A percentile compares a stretch with the other conserved stretches of the same genome.
Evolutionary conservation across 371 early-diverging fungal species (phyloP).

Genomic region (Lichtheimia ornata): DNA sequence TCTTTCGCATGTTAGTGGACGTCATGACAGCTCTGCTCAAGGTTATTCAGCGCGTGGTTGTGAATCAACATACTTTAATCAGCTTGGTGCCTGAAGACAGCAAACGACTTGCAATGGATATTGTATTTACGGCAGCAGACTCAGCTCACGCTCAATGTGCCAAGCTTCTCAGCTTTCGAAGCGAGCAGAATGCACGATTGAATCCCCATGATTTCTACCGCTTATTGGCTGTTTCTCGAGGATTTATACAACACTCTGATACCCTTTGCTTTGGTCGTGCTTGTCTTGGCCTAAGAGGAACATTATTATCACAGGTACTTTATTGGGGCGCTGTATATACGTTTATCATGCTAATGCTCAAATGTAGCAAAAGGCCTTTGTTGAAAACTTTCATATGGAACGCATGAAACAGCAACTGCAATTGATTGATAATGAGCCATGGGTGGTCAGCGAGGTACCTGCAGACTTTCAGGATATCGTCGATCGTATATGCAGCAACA

Average conservation of each 20-base stretch:
- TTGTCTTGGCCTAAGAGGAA: slow-evolving; percentile 84
- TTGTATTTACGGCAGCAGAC: slow-evolving; percentile 75
- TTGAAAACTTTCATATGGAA: slow-evolving; percentile 91
- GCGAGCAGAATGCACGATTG: slow-evolving; percentile 87
- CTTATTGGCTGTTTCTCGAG: slow-evolving; percentile 72
- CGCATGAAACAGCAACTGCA: slow-evolving; percentile 81
- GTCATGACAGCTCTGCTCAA: slow-evolving; percentile 71
- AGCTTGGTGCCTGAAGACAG: slow-evolving; percentile 32
- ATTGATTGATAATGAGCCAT: slow-evolving; percentile 94
- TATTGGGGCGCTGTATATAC: not conserved
- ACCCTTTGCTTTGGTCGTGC: slow-evolving; percentile 70
- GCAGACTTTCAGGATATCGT: slow-evolving; percentile 88
- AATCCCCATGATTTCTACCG: slow-evolving; percentile 86
- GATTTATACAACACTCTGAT: slow-evolving; percentile 78
- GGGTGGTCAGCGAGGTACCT: slow-evolving; percentile 90
- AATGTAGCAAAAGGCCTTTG: slow-evolving; percentile 79
- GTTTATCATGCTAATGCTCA: not conserved
- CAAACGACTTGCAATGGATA: slow-evolving; percentile 59
- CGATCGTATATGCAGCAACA: slow-evolving; percentile 65
- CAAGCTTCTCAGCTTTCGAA: slow-evolving; percentile 80
- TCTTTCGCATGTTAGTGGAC: slow-evolving; percentile 70
- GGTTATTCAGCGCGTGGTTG: slow-evolving; percentile 59
- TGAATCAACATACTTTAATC: slow-evolving; percentile 60
- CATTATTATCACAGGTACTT: slow-evolving; percentile 71
- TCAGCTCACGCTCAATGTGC: slow-evolving; percentile 85